phyloP scores from a whole-genome alignment of 257 asterid genomes.

The Solanum chiquidenum region DNA sequence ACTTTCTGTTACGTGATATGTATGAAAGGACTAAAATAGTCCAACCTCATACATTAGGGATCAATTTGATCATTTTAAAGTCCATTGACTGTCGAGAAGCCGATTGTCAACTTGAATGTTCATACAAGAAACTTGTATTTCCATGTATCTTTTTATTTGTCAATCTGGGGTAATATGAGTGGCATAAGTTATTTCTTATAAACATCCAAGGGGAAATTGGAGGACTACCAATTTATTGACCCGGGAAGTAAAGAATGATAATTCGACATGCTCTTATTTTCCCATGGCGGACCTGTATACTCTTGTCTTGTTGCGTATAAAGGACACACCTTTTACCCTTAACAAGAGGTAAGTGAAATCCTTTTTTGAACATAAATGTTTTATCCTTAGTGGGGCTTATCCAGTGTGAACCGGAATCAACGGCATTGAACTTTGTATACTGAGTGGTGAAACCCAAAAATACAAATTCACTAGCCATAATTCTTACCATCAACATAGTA shows the following conservation, averaged over 20 bases:
- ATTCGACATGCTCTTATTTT: background rate
- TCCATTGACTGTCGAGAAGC: no score
- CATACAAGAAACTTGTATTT: background rate
- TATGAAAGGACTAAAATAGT: no score
- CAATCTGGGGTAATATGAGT: background rate
- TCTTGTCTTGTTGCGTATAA: background rate
- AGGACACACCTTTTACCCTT: no score
- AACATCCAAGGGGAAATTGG: background rate
- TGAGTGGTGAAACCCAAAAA: no score
- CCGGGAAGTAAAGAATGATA: background rate
- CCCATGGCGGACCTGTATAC: background rate
- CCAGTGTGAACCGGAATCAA: no score
- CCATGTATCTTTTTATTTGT: background rate
- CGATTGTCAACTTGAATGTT: background rate
- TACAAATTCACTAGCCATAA: no score
- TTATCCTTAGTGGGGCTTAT: no score
- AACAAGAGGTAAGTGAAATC: no score
- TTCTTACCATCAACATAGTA: no score
- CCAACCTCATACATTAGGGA: background rate
- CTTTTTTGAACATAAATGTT: no score
- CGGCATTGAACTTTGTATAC: no score
- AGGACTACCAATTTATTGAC: background rate
- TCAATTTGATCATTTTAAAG: background rate
- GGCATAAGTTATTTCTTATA: background rate
- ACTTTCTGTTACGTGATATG: no score